Percentiles rank a stretch among this genome's conserved stretches.
phyloP scores from a whole-genome alignment of 179 eudicot species.

The Dionaea muscipula region DNA sequence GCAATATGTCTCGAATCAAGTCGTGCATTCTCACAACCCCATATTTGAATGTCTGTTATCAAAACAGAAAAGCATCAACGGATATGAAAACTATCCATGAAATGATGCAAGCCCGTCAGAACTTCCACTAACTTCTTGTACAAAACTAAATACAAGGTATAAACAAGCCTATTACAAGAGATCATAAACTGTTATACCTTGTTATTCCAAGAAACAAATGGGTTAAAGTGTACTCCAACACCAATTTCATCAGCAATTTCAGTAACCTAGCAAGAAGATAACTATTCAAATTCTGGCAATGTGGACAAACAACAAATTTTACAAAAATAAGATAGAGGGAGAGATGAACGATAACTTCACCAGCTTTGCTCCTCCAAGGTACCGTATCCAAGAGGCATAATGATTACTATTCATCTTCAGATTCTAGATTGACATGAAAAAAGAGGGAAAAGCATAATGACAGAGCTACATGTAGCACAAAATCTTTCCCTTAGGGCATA shows the following conservation, averaged over 20 bases:
- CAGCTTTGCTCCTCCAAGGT: constrained; percentile 77
- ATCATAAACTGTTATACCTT: constrained; percentile 33
- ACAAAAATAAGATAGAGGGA: constrained; percentile 1
- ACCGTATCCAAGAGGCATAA: constrained; percentile 71
- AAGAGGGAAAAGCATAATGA: constrained; percentile 1
- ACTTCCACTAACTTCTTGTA: too few relatives aligned
- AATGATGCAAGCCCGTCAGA: background rate
- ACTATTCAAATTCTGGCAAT: background rate
- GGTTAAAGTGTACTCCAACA: constrained; percentile 90
- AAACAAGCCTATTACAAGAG: background rate
- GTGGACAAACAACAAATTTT: constrained; percentile 1
- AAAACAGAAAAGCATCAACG: constrained; percentile 7
- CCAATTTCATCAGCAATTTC: constrained; percentile 63
- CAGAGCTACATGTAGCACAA: background rate
- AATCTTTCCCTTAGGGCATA: background rate
- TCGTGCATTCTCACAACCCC: constrained; percentile 84
- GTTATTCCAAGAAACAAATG: constrained; percentile 56
- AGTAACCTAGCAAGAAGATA: constrained; percentile 37
- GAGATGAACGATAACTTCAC: constrained; percentile 24
- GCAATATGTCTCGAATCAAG: constrained; percentile 51
- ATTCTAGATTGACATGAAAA: constrained; percentile 33
- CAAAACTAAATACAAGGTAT: background rate
- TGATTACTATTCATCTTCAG: constrained; percentile 57
- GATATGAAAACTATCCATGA: too few relatives aligned
- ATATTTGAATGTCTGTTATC: constrained; percentile 56